phyloP scores from a whole-genome alignment of 805 yeast genomes.

The Sugiyamaella smithiae region DNA sequence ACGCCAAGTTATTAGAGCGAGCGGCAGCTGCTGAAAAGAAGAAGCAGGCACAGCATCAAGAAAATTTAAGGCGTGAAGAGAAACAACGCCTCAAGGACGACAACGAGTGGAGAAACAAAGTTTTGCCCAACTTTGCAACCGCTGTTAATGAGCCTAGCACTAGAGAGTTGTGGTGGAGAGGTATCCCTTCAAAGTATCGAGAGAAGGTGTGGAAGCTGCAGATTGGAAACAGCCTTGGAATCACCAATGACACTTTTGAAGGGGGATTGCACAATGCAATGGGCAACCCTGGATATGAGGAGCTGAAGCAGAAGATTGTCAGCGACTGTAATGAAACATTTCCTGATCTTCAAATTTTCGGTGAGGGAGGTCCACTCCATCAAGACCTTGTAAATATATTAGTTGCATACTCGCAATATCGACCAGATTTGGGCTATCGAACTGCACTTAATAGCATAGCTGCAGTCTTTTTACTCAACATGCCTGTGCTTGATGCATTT shows the following conservation, averaged over 20 bases:
- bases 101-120: slow-evolving; percentile 40
- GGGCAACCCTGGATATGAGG: neutral
- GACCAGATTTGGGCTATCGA: slow-evolving; percentile 34
- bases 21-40: slow-evolving; percentile 41
- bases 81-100: slow-evolving; percentile 30
- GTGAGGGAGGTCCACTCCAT: slow-evolving; percentile 29
- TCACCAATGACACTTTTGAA: slow-evolving; percentile 22
- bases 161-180: slow-evolving; percentile 62
- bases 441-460: slow-evolving; percentile 41
- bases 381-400: slow-evolving; percentile 37
- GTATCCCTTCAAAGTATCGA: slow-evolving; percentile 48
- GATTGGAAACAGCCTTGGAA: slow-evolving; percentile 36
- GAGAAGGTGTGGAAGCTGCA: slow-evolving; percentile 51
- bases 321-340: slow-evolving; percentile 22
- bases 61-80: slow-evolving; percentile 24
- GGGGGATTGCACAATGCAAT: slow-evolving; percentile 14
- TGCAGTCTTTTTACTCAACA: slow-evolving; percentile 42
- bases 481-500: slow-evolving; percentile 39
- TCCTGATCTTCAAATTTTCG: slow-evolving; percentile 12
- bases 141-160: slow-evolving; percentile 40
- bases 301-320: slow-evolving; percentile 11
- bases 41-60: slow-evolving; percentile 13
- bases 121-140: slow-evolving; percentile 38
- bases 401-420: slow-evolving; percentile 29
- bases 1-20: slow-evolving; percentile 40